These are phyloP conservation scores for Candida adriatica DNA, from an alignment of 805 yeast genomes.

Conservation along the genomic window DNA sequence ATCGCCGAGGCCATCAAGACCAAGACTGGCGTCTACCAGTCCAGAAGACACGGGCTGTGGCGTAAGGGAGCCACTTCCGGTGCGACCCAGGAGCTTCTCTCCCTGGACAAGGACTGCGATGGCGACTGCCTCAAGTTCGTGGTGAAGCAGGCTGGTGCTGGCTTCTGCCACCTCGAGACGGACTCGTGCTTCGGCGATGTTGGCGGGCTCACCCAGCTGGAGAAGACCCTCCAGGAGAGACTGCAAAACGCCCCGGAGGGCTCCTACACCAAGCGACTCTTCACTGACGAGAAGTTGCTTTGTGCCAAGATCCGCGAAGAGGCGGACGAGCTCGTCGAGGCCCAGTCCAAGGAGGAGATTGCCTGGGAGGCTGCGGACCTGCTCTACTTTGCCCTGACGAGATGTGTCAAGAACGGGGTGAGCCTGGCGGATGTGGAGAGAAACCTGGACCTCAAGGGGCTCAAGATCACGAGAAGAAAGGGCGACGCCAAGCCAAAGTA, in stretches of 20 bases:
- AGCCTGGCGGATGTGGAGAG: conserved; percentile 72
- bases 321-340: conserved; percentile 92
- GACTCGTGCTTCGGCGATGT: conserved; percentile 76
- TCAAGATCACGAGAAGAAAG: conserved; percentile 85
- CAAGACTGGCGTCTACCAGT: conserved; percentile 86
- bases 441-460: conserved; percentile 74
- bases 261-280: conserved; percentile 88
- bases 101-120: conserved; percentile 80
- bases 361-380: conserved; percentile 98
- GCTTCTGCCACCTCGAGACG: conserved; percentile 87
- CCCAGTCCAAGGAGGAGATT: conserved; percentile 56
- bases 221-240: conserved; percentile 58
- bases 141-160: conserved; percentile 79
- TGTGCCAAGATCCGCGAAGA: conserved; percentile 91
- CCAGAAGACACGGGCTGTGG: conserved; percentile 92
- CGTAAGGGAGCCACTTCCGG: conserved; percentile 96
- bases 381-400: conserved; percentile 67
- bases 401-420: conserved; percentile 74
- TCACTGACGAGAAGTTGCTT: conserved; percentile 67
- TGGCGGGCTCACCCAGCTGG: conserved; percentile 62
- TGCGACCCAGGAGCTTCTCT: conserved; percentile 73
- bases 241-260: conserved; percentile 73
- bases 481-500: conserved; percentile 94
- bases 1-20: conserved; percentile 75
- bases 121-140: conserved; percentile 83